These are phyloP conservation scores for Daldinia bambusicola DNA, from an alignment of 495 filamentous ascomycete genomes.

Conservation along the genomic window DNA sequence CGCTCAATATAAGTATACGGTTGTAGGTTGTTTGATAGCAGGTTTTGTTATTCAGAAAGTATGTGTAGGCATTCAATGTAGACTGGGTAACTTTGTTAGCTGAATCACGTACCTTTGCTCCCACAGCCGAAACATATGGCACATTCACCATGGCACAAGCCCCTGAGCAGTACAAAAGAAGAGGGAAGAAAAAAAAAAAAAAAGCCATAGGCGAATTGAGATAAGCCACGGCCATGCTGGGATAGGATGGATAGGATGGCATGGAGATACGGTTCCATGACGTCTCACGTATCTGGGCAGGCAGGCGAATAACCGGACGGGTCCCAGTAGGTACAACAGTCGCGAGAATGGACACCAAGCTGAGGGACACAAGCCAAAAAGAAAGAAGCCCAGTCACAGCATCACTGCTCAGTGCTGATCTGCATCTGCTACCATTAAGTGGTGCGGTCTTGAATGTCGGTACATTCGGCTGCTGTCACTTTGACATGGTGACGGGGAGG, in stretches of 20 bases:
- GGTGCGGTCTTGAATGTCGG: constrained; percentile 17
- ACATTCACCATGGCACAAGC: constrained; percentile 25
- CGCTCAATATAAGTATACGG: constrained; percentile 15
- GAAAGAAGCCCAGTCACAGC: constrained; percentile 23
- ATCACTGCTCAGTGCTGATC: constrained; percentile 25
- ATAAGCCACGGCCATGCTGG: constrained; percentile 5
- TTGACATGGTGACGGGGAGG: constrained; percentile 33
- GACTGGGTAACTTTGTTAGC: background rate
- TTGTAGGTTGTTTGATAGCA: constrained; percentile 31
- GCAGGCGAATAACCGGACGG: constrained; percentile 37
- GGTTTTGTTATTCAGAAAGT: constrained; percentile 5
- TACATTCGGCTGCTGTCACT: constrained; percentile 40
- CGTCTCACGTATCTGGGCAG: constrained; percentile 33
- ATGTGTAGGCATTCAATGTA: background rate
- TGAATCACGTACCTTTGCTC: constrained; percentile 12
- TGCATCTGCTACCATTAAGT: constrained; percentile 12
- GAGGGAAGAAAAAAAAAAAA: no score
- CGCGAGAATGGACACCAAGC: constrained; percentile 36
- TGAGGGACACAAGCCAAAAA: constrained; percentile 43
- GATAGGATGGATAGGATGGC: background rate
- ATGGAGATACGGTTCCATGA: constrained; percentile 38
- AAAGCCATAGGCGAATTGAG: constrained; percentile 21
- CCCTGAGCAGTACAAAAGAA: constrained; percentile 16
- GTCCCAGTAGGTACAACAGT: constrained; percentile 26
- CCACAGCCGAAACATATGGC: constrained; percentile 15